Base-by-base conservation (phyloP, 208 protist genomes). In the Acanthamoeba castellanii region DNA sequence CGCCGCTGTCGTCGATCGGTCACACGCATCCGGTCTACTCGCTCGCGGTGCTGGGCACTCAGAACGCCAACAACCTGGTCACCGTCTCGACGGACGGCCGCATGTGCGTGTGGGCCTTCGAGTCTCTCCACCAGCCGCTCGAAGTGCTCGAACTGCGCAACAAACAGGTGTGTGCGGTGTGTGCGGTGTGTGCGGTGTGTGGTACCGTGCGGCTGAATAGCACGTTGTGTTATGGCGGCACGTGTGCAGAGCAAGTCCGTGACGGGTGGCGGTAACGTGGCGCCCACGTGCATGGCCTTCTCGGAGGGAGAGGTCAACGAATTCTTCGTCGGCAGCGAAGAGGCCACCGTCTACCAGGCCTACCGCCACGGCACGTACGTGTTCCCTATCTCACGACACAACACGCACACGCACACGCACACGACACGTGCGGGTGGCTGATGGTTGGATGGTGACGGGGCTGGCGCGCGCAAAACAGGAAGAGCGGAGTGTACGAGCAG, bases 41-140 rank as follows among this genome's bases (percentile, higher is more conserved):
- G 64, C 76, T 96, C 52, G 52, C 76, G 16, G 96, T 97, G 9
- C 91, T 97, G n/a, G 97, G 97, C 64, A 96, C 95, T 14, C 85
- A 95, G 27, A 96, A 98, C 64, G 97, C 96, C 7, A 92, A 97
- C 76, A 97, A 95, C 52, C 84, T 98, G 1, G 89, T 98, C n/a
- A 96, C 95, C 5, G 94, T 95, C 18, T 96, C 95, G 11, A 97
- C 96, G 3, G 97, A 98, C 95, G 97, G 96, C 37, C 94, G 95
- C n/a, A 16, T 98, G 64, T 98, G 97, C 84, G 52, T 78, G n/a
- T 98, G 97, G 97, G 94, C 55, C 66, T 61, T 97, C 37, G 97
- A 98, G 55, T 97, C 95, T 30, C 50, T 96, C 25, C 92, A 64
- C 66, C 85, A 95, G 92, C 95, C 95, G 37, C 37, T 96, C 14